Evolutionary conservation across 2,329 filamentous ascomycete species (phyloP).

Genomic region (Dichotomopilus funicola): DNA sequence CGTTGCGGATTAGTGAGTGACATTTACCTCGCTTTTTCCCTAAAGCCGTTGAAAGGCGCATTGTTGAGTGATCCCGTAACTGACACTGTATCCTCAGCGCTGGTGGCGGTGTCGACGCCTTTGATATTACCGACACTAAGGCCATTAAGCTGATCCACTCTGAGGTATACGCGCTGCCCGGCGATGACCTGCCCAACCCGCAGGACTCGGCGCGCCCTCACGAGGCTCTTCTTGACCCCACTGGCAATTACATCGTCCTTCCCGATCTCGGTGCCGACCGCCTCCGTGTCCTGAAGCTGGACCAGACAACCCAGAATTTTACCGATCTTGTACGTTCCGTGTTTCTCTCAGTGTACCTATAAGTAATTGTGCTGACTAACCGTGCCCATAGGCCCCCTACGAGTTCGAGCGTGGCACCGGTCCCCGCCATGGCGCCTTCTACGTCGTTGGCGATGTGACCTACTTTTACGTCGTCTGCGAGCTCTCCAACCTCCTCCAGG

Average conservation of each 20-base stretch:
- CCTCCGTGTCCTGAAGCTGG: conserved; percentile 50
- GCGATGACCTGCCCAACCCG: conserved; percentile 36
- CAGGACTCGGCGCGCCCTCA: conserved; percentile 58
- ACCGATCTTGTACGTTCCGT: conserved; percentile 27
- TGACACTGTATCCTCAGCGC: conserved; percentile 25
- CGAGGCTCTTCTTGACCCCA: conserved; percentile 59
- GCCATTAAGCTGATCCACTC: conserved; percentile 33
- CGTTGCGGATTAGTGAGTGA: conserved; percentile 41
- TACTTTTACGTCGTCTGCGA: conserved; percentile 59
- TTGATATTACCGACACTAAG: conserved; percentile 36
- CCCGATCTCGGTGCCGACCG: conserved; percentile 62
- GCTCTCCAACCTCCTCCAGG: conserved; percentile 49
- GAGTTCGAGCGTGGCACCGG: conserved; percentile 49
- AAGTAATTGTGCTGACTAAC: background rate
- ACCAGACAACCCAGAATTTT: conserved; percentile 39
- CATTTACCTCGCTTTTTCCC: too few species aligned
- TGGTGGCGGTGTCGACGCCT: conserved; percentile 39
- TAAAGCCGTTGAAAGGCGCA: conserved; percentile 1
- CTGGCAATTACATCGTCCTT: conserved; percentile 53
- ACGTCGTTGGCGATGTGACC: conserved; percentile 36
- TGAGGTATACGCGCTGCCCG: conserved; percentile 33
- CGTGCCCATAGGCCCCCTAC: conserved; percentile 25
- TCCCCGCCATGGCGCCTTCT: conserved; percentile 60
- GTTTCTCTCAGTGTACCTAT: too few species aligned
- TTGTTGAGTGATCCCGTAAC: background rate